These are phyloP conservation scores for Suillus alpinus DNA, from an alignment of 768 basidiomycete species.

Conservation along the genomic window DNA sequence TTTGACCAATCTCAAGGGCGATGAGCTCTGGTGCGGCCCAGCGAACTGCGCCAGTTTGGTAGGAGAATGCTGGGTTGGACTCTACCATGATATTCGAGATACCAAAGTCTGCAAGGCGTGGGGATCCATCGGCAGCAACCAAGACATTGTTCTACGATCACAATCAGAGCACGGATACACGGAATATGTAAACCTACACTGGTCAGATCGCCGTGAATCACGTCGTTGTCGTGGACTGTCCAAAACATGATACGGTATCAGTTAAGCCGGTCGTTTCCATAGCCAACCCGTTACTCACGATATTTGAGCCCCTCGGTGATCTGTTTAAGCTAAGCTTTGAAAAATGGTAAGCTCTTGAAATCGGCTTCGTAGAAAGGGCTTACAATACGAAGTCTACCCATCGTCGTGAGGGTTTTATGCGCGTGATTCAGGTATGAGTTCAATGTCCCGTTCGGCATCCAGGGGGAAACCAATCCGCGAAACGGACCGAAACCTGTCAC, in stretches of 20 bases:
- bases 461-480: conserved; percentile 32
- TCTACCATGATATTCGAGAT: conserved; percentile 24
- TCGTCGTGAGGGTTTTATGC: background rate
- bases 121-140: conserved; percentile 28
- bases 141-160: conserved; percentile 31
- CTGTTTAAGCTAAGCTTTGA: background rate
- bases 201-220: conserved; percentile 43
- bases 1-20: conserved; percentile 23
- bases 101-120: conserved; percentile 33
- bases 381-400: conserved; percentile 14
- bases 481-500: conserved; percentile 28
- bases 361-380: background rate
- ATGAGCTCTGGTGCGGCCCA: conserved; percentile 48
- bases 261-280: too few species aligned
- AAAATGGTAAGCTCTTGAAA: background rate
- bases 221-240: conserved; percentile 14
- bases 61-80: conserved; percentile 16
- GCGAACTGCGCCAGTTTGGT: conserved; percentile 38
- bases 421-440: conserved; percentile 12
- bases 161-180: background rate
- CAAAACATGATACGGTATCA: background rate
- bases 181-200: conserved; percentile 27
- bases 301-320: conserved; percentile 19
- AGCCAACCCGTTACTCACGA: background rate
- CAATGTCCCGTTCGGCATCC: conserved; percentile 24